These are phyloP conservation scores for Caloboletus inedulis DNA, from an alignment of 1,284 basidiomycete species.

Conservation along the genomic window DNA sequence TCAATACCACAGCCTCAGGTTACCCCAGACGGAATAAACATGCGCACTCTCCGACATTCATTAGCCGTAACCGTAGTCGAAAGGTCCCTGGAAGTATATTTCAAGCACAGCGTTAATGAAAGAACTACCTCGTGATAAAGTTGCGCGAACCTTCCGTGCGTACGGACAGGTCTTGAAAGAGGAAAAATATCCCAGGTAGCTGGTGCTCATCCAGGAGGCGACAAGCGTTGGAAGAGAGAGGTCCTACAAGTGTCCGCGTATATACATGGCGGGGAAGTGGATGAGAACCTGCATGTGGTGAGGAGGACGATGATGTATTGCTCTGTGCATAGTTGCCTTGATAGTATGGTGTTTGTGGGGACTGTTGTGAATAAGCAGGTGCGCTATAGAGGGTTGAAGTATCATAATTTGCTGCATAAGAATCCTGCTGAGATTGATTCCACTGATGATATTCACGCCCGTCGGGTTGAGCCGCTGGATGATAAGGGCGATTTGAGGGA, in stretches of 20 bases:
- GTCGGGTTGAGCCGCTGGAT: constrained; percentile 30
- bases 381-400: constrained; percentile 23
- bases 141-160: constrained; percentile 69
- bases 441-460: constrained; percentile 32
- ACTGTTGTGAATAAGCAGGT: constrained; percentile 30
- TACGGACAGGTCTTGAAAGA: constrained; percentile 84
- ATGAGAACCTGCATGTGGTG: constrained; percentile 35
- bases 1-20: constrained; percentile 22
- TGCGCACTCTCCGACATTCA: constrained; percentile 82
- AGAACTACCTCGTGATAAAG: constrained; percentile 28
- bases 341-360: constrained; percentile 31
- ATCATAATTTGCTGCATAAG: constrained; percentile 31
- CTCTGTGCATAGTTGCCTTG: constrained; percentile 29
- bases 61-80: constrained; percentile 73
- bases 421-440: constrained; percentile 35
- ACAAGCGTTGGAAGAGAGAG: constrained; percentile 80
- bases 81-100: constrained; percentile 54
- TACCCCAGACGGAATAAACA: constrained; percentile 17
- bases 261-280: constrained; percentile 64
- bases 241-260: constrained; percentile 85
- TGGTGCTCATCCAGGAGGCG: constrained; percentile 80
- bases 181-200: constrained; percentile 81
- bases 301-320: constrained; percentile 31
- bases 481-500: constrained; percentile 31
- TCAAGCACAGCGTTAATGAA: constrained; percentile 22